Conservation (phyloP, 176 grass and related monocot species). For the Neostapfia colusana region DNA sequence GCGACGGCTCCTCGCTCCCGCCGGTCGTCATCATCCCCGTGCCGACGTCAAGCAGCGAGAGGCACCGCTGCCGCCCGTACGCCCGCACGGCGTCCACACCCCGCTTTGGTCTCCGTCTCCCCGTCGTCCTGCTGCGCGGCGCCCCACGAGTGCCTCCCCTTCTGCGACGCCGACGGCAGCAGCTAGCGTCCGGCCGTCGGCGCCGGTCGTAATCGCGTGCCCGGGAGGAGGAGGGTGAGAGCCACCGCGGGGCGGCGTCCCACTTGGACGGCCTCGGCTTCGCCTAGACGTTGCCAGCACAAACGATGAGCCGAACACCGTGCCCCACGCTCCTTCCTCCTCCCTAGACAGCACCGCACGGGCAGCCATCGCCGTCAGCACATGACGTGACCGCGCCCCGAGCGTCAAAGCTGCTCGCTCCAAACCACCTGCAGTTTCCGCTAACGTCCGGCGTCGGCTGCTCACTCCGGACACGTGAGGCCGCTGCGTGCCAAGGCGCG, state of each 20-base stretch:
- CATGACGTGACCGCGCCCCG: too few species aligned
- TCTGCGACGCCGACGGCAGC: slow-evolving; percentile 47
- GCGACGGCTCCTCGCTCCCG: slow-evolving; percentile 84
- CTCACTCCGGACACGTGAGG: too few species aligned
- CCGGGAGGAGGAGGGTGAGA: slow-evolving; percentile 40
- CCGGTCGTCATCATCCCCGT: slow-evolving; percentile 88
- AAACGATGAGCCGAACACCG: too few species aligned
- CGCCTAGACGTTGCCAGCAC: slow-evolving; percentile 41
- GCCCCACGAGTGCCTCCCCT: slow-evolving; percentile 51
- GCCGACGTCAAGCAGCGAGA: slow-evolving; percentile 65
- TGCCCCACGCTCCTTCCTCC: too few species aligned
- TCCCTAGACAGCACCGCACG: too few species aligned
- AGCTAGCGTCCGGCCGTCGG: slow-evolving; percentile 60
- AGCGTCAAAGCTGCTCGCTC: too few species aligned
- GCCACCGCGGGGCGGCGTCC: slow-evolving; percentile 91
- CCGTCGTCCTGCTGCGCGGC: slow-evolving; percentile 10
- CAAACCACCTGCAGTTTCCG: too few species aligned
- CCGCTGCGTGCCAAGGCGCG: too few species aligned
- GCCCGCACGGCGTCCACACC: slow-evolving; percentile 52
- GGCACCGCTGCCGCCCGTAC: slow-evolving; percentile 18
- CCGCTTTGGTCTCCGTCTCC: slow-evolving; percentile 61
- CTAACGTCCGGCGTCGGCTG: too few species aligned
- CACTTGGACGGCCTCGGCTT: slow-evolving; percentile 84
- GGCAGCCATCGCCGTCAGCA: too few species aligned
- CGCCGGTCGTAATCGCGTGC: slow-evolving; percentile 32